Base-by-base conservation (phyloP, 1,284 basidiomycete genomes). In the Sporisorium sorghi region DNA sequence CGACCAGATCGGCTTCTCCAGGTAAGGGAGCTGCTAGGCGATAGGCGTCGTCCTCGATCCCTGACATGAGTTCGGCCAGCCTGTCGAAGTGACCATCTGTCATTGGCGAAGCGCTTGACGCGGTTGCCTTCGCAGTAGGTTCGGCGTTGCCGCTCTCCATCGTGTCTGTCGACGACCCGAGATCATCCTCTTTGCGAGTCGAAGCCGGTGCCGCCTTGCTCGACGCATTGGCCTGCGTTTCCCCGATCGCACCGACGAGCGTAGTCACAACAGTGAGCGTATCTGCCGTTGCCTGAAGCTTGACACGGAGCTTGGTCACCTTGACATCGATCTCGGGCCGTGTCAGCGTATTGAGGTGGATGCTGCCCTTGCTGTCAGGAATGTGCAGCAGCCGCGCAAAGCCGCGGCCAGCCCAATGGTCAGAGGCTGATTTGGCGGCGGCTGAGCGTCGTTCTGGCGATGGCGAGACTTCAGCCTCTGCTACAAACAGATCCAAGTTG, bases 11-110 rank as follows among this genome's bases (percentile, higher is more conserved):
- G 4, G 92, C 90, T 5, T 90, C 88, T 5, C 90, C 88, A 7
- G 85, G 79, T 69, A 93, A 40, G 15, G 72, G 90, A 0, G 92
- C 91, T 7, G 90, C 83, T 23, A 87, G 87, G 51, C 86, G 88
- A 85, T 97, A 97, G 0, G 94, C 93, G 37, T 91, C 85, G 60
- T 95, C 91, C 63, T 97, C 94, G 26, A 97, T 86, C 17, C 92
- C 93, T 56, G 89, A 92, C 40, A 61, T 47, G 12, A 80, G 47
- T 28, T 59, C 59, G 0, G 61, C 65, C 58, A 63, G 66, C 30
- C 52, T 39, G 10, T 58, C 60, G 4, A 48, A 57, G 32, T 58
- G 49, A 32, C 24, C 47, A 2, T 35, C 42, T 4, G 28, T 24
- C 17, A 21, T 28, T 14, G 51, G 14, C 5, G 43, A 46, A 15